These are phyloP conservation scores for Blastobotrys aristatus DNA, from an alignment of 1,139 yeast species.

Conservation along the genomic window DNA sequence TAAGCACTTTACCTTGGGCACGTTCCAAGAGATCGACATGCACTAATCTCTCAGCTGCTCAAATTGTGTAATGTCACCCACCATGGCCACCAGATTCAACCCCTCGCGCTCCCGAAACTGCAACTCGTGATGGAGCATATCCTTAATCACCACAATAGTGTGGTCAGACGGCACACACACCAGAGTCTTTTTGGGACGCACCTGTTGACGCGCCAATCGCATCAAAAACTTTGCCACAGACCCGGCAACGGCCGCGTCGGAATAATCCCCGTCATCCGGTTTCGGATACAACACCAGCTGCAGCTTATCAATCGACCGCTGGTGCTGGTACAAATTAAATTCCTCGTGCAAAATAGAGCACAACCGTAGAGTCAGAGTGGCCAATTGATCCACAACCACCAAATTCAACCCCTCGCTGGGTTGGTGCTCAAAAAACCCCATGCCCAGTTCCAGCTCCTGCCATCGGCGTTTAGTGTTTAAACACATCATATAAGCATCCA, in stretches of 20 bases:
- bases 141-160: conserved; percentile 2
- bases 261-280: neutral
- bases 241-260: neutral
- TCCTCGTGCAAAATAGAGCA: neutral
- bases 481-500: conserved; percentile 3
- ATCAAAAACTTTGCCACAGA: conserved; percentile 1
- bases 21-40: too few relatives aligned
- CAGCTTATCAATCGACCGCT: neutral
- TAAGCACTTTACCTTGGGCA: too few relatives aligned
- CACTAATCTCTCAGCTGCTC: too few relatives aligned
- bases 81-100: conserved; percentile 6
- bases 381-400: conserved; percentile 3
- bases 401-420: conserved; percentile 5
- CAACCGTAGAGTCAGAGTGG: neutral
- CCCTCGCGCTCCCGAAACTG: neutral
- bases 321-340: neutral
- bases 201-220: neutral
- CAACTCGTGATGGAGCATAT: neutral
- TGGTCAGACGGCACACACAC: conserved; percentile 2
- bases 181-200: conserved; percentile 1
- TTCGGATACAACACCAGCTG: neutral
- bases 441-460: conserved; percentile 5
- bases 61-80: neutral
- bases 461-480: neutral
- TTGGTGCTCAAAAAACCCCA: neutral